Percentiles rank a stretch among this genome's conserved stretches.
Conservation (phyloP, 2,329 filamentous ascomycete genomes). For the Botrytis medusae region DNA sequence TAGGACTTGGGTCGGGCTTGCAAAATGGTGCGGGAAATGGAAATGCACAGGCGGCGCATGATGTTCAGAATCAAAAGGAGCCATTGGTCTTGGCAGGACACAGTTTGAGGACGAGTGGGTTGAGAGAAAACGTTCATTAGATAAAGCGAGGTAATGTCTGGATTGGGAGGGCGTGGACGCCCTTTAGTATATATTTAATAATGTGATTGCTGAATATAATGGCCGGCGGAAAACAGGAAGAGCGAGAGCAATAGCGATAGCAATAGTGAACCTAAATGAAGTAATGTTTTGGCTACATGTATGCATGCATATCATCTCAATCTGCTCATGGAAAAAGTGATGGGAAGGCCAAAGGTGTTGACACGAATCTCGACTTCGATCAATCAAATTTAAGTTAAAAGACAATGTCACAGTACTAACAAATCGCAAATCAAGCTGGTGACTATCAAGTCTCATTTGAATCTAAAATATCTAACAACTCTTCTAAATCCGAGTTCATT, state of each 20-base stretch:
- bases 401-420: not conserved
- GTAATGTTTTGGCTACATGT: not conserved
- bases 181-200: not conserved
- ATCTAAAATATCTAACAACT: not conserved
- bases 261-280: not conserved
- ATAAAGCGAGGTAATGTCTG: not conserved
- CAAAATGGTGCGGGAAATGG: slow-evolving; percentile 21
- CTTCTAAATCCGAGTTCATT: not conserved
- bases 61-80: slow-evolving; percentile 15
- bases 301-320: not conserved
- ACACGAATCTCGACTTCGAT: not conserved
- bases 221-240: not conserved
- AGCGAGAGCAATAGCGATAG: not conserved
- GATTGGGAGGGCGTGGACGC: not conserved
- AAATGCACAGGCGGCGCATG: not conserved
- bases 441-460: not conserved
- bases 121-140: slow-evolving; percentile 36
- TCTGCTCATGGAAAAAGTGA: not conserved
- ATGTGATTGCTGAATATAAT: not conserved
- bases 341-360: not conserved
- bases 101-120: slow-evolving; percentile 39
- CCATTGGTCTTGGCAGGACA: slow-evolving; percentile 30
- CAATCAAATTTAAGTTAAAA: not conserved
- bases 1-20: slow-evolving; percentile 18
- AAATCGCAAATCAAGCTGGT: not conserved